phyloP scores from a whole-genome alignment of 495 filamentous ascomycete species.

The Mytilinidion resinicola region DNA sequence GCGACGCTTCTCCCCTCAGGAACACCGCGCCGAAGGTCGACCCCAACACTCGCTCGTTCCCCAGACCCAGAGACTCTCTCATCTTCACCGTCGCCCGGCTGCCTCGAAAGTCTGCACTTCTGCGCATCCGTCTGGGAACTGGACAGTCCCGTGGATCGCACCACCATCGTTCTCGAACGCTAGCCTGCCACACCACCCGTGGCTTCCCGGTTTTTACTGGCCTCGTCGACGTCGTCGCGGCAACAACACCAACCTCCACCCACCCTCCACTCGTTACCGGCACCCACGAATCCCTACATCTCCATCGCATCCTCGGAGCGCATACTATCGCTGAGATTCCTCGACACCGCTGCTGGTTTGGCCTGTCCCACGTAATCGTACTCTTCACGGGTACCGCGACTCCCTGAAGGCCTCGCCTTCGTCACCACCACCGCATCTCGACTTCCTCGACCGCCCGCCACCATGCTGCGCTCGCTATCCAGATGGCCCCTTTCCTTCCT shows the following conservation, averaged over 20 bases:
- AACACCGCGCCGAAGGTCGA: neutral
- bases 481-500: slow-evolving; percentile 18
- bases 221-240: slow-evolving; percentile 12
- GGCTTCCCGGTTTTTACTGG: slow-evolving; percentile 8
- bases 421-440: neutral
- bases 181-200: slow-evolving; percentile 5
- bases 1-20: neutral
- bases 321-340: neutral
- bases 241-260: slow-evolving; percentile 12
- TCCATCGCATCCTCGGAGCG: neutral
- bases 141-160: slow-evolving; percentile 24
- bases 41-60: slow-evolving; percentile 1
- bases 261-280: slow-evolving; percentile 13
- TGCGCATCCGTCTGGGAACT: slow-evolving; percentile 13
- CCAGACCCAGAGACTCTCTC: neutral
- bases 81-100: neutral
- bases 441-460: slow-evolving; percentile 1
- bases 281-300: neutral
- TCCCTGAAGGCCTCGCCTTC: slow-evolving; percentile 12
- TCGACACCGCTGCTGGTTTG: slow-evolving; percentile 22
- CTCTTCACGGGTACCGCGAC: slow-evolving; percentile 16
- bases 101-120: neutral
- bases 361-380: slow-evolving; percentile 13
- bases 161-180: slow-evolving; percentile 13
- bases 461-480: slow-evolving; percentile 26